phyloP scores from a whole-genome alignment of 2,329 filamentous ascomycete genomes.

The Fusarium odoratissimum region DNA sequence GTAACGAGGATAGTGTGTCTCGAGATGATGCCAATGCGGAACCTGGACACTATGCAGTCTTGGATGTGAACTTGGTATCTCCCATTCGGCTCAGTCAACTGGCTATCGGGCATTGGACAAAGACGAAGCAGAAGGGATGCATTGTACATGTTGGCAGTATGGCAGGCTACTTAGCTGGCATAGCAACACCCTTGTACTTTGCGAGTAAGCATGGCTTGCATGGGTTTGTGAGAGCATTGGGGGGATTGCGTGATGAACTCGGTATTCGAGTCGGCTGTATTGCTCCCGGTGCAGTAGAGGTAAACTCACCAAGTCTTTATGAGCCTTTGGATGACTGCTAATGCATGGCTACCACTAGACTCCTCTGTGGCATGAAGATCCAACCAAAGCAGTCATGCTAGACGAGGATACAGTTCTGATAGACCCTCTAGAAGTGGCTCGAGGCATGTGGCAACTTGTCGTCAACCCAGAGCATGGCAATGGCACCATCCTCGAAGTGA shows the following conservation, averaged over 20 bases:
- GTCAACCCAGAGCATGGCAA: constrained; percentile 44
- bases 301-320: constrained; percentile 17
- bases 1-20: constrained; percentile 45
- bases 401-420: constrained; percentile 45
- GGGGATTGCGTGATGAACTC: constrained; percentile 46
- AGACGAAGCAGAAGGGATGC: constrained; percentile 44
- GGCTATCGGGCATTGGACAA: constrained; percentile 53
- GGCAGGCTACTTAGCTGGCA: constrained; percentile 46
- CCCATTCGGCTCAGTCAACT: constrained; percentile 54
- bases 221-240: constrained; percentile 50
- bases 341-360: constrained; percentile 40
- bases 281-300: constrained; percentile 50
- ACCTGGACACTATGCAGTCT: constrained; percentile 49
- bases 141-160: constrained; percentile 52
- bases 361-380: constrained; percentile 49
- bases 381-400: constrained; percentile 45
- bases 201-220: constrained; percentile 53
- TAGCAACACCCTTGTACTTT: constrained; percentile 52
- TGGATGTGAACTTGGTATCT: constrained; percentile 53
- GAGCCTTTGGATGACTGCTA: neutral
- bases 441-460: constrained; percentile 47
- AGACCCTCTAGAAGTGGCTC: constrained; percentile 48
- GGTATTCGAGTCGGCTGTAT: constrained; percentile 39
- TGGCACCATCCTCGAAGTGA: constrained; percentile 50
- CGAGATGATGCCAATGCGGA: constrained; percentile 45